Evolutionary conservation across 23 red algal genomes (phyloP), one percentile per base, ranked within the genome.

Genomic region (Chondrus crispus): DNA sequence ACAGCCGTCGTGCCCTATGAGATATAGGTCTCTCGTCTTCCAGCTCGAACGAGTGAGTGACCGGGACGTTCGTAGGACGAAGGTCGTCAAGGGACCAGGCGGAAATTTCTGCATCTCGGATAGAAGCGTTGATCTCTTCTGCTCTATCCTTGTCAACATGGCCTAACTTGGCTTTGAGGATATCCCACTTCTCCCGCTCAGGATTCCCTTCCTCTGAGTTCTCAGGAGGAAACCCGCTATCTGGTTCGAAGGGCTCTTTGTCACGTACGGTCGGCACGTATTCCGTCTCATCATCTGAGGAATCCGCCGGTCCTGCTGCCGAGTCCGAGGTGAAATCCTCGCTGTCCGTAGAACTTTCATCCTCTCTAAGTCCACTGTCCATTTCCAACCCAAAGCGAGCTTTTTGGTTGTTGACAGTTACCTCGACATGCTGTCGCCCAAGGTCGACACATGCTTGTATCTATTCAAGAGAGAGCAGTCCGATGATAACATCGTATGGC

Each of bases 311-410:
- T 20, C 44, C 1, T 1, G n/a, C 1, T 48, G n/a, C 44, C 43
- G 71, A 77, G 10, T 77, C 71, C 26, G 71, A 77, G 26, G 71
- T 77, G 38, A 77, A 77, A 48, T 77, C 71, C 71, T 2, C 71
- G 71, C 44, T 48, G 13, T 48, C 71, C n/a, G 71, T 1, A 37
- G 9, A 20, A 77, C n/a, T 20, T 77, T 38, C 0, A 38, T 77
- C 71, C 26, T 35, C 38, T 77, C 71, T 57, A 57, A 16, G 14
- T 16, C 14, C 14, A 14, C 52, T 22, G 52, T 57, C 52, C n/a
- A n/a, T n/a, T n/a, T n/a, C n/a, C n/a, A n/a, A 22, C 52, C 52
- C 52, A 22, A 57, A 16, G 22, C 52, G 52, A 16, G 22, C 52
- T 77, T 77, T 1, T 42, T 48, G 29, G n/a, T 38, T 48, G 71